phyloP scores from a whole-genome alignment of 371 early-diverging fungal species.

The Encephalitozoon intestinalis region DNA sequence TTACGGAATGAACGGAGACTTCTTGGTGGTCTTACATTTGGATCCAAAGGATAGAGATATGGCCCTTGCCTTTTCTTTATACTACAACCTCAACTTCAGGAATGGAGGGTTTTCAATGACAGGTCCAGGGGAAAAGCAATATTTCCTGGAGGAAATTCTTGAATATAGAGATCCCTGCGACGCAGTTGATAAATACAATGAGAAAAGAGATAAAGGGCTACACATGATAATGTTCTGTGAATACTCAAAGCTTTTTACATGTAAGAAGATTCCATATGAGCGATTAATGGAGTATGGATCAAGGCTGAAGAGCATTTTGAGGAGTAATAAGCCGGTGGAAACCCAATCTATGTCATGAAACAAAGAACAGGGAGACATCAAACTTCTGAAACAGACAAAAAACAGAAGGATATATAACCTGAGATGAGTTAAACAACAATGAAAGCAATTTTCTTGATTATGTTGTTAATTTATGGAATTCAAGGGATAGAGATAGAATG shows the following conservation, averaged over 20 bases:
- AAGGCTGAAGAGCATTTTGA: neutral
- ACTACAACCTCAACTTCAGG: conserved; percentile 30
- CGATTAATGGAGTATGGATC: neutral
- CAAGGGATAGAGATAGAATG: neutral
- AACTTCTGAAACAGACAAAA: neutral
- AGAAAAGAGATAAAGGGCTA: neutral
- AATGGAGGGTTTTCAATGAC: neutral
- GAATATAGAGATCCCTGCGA: neutral
- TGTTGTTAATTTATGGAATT: neutral
- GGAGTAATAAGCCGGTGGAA: neutral
- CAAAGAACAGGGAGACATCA: neutral
- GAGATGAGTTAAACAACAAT: neutral
- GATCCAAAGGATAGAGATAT: conserved; percentile 1
- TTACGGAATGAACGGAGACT: neutral
- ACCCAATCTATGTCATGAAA: neutral
- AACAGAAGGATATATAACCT: neutral
- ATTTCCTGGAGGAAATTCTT: neutral
- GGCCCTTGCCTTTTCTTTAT: conserved; percentile 15
- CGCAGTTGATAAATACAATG: neutral
- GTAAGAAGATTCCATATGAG: neutral
- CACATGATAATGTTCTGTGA: conserved; percentile 1
- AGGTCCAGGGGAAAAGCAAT: neutral
- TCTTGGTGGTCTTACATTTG: conserved; percentile 19
- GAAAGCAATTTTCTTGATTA: neutral
- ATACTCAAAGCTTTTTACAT: neutral